phyloP scores from a whole-genome alignment of 2,329 filamentous ascomycete genomes.

The Ceratocystis cubensis region DNA sequence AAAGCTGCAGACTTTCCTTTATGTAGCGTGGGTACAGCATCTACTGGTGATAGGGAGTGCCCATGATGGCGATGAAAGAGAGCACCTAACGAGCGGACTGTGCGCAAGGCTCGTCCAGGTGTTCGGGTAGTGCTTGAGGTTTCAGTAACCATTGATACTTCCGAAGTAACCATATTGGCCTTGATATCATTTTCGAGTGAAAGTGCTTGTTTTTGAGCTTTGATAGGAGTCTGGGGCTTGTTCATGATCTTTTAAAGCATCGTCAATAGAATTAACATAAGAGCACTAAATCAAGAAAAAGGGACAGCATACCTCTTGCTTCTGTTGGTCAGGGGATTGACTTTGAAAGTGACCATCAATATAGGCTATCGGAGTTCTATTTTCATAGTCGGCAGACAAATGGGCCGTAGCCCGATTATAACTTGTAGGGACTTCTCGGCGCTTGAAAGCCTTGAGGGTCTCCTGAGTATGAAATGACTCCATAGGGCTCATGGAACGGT shows the following conservation, averaged over 20 bases:
- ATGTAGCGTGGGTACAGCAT: slow-evolving; percentile 7
- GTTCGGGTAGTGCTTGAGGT: background rate
- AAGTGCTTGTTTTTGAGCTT: background rate
- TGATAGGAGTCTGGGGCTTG: background rate
- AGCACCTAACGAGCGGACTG: slow-evolving; percentile 16
- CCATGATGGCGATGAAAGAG: slow-evolving; percentile 18
- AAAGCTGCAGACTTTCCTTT: background rate
- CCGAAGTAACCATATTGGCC: background rate
- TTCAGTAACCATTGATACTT: background rate
- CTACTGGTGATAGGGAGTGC: background rate
- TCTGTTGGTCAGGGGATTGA: background rate
- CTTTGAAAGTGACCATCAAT: slow-evolving; percentile 1
- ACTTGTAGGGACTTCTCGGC: background rate
- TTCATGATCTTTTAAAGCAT: background rate
- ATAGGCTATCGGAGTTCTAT: background rate
- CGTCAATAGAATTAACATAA: background rate
- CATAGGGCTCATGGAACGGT: background rate
- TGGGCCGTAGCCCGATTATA: background rate
- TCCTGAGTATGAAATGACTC: background rate
- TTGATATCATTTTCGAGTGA: background rate
- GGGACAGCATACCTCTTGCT: background rate
- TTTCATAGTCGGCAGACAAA: background rate
- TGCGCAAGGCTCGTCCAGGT: slow-evolving; percentile 15
- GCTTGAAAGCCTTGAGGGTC: background rate
- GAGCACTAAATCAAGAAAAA: too few relatives aligned